These are phyloP conservation scores for Sclerotinia subarctica DNA, from an alignment of 2,329 filamentous ascomycete species.

Conservation along the genomic window DNA sequence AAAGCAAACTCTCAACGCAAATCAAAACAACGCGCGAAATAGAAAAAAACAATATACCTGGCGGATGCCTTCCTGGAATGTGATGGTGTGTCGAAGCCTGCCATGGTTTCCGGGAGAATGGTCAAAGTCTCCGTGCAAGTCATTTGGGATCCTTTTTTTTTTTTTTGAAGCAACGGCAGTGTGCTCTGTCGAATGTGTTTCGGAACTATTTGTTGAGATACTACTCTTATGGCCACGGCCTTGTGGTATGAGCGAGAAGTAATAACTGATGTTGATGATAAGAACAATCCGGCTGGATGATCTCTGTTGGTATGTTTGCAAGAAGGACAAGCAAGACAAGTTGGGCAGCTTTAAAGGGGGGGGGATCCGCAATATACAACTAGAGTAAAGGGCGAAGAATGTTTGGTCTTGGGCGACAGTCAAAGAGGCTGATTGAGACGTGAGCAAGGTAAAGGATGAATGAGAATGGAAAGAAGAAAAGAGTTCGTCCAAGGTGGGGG, in stretches of 20 bases:
- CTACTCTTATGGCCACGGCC: constrained; percentile 29
- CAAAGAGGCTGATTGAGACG: constrained; percentile 20
- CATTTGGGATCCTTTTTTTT: constrained; percentile 33
- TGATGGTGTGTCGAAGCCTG: constrained; percentile 34
- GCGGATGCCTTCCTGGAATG: constrained; percentile 35
- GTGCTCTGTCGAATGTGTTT: constrained; percentile 18
- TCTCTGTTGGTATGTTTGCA: constrained; percentile 23
- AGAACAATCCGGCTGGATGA: constrained; percentile 21
- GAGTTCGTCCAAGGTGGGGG: constrained; percentile 27
- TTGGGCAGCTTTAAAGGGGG: constrained; percentile 14
- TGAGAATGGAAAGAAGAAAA: constrained; percentile 25
- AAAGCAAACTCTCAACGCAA: constrained; percentile 21
- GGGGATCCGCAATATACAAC: constrained; percentile 22
- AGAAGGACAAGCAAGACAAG: constrained; percentile 8
- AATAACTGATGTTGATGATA: constrained; percentile 17
- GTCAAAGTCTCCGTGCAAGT: constrained; percentile 37
- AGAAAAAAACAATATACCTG: constrained; percentile 38
- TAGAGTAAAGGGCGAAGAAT: constrained; percentile 16
- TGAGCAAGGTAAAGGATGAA: constrained; percentile 23
- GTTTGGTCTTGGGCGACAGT: constrained; percentile 25
- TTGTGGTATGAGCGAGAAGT: constrained; percentile 21
- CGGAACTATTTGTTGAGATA: constrained; percentile 18
- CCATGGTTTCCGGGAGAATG: constrained; percentile 37
- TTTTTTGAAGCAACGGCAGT: constrained; percentile 23
- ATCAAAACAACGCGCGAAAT: constrained; percentile 25